Evolutionary conservation across 2,329 filamentous ascomycete species (phyloP), one percentile per base, ranked within the genome.

Genomic region (Arthrinium puccinioides): DNA sequence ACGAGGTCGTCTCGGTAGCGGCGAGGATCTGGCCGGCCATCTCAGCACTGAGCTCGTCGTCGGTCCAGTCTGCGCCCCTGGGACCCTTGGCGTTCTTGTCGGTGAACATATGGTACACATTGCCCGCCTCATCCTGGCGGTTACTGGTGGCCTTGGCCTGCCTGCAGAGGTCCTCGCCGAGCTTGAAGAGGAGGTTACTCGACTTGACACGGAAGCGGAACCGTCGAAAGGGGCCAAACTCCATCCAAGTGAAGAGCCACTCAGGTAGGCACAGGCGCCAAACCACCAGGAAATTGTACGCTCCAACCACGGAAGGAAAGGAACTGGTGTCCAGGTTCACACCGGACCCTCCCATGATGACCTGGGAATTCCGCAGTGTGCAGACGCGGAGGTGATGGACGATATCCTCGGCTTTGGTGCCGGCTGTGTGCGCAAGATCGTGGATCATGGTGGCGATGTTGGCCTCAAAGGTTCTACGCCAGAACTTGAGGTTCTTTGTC

Each of bases 211-310:
- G 44, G 23, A 38, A 46, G 16, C 26, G 26, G 24, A 44, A 36
- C 16, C 37, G 35, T 11, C 14, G 10, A 27, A 44, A 46, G 2
- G 42, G 44, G 16, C 39, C 30, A 7, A 14, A 38, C 34, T 41
- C 39, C 16, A 48, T 38, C 45, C 45, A 48, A 15, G 29, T 28
- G 33, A 46, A 46, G 13, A 44, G 33, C 42, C 44, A 44, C 10
- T 15, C 21, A 7, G 44, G 45, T 3, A 48, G 32, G 31, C 41
- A 46, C 11, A 48, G 38, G 9, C 45, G 37, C 45, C 45, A 48
- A 9, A 46, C 42, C 9, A 47, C 44, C 6, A 46, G 38, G 32
- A 46, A 46, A 16, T 48, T 48, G 31, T 48, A 48, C 18, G 45
- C 44, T 19, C 45, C 42, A 5, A 48, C 44, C 13, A 38, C 21